Evolutionary conservation across 2,329 filamentous ascomycete genomes (phyloP).

Genomic region (Leptographium wingfieldii): DNA sequence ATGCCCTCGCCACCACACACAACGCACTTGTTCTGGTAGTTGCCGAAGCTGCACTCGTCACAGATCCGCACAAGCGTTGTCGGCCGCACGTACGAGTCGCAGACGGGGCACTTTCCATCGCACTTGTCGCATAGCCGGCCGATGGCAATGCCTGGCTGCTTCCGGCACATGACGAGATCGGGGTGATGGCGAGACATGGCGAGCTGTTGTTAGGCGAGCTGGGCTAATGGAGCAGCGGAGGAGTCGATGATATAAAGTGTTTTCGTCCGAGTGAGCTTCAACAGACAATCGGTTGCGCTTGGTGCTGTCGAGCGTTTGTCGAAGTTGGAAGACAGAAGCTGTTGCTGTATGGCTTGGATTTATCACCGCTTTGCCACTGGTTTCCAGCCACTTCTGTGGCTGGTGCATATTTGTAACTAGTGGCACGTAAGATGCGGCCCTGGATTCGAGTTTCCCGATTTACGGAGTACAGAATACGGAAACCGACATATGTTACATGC

Average conservation of each 20-base stretch:
- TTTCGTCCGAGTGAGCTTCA: neutral
- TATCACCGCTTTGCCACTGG: slow-evolving; percentile 9
- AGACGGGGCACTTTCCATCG: slow-evolving; percentile 98
- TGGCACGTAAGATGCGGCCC: neutral
- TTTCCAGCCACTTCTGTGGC: slow-evolving; percentile 12
- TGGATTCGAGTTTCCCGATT: neutral
- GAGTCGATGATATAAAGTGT: neutral
- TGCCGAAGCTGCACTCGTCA: slow-evolving; percentile 98
- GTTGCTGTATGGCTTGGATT: neutral
- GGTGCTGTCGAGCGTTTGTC: neutral
- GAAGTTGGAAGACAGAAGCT: neutral
- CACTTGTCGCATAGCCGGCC: slow-evolving; percentile 99
- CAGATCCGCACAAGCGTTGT: slow-evolving; percentile 97
- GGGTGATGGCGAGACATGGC: slow-evolving; percentile 88
- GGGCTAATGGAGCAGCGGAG: neutral
- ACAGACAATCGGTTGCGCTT: neutral
- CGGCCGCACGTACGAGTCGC: slow-evolving; percentile 96
- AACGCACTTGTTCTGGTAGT: slow-evolving; percentile 99
- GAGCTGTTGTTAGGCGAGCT: neutral
- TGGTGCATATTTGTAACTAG: neutral
- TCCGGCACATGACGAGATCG: slow-evolving; percentile 99
- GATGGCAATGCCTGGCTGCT: slow-evolving; percentile 94
- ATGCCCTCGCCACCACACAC: slow-evolving; percentile 95
- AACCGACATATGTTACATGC: neutral
- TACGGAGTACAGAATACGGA: too few relatives aligned